Evolutionary conservation across 805 yeast genomes (phyloP), one percentile per base, ranked within the genome.

Genomic region (Candida wancherniae): DNA sequence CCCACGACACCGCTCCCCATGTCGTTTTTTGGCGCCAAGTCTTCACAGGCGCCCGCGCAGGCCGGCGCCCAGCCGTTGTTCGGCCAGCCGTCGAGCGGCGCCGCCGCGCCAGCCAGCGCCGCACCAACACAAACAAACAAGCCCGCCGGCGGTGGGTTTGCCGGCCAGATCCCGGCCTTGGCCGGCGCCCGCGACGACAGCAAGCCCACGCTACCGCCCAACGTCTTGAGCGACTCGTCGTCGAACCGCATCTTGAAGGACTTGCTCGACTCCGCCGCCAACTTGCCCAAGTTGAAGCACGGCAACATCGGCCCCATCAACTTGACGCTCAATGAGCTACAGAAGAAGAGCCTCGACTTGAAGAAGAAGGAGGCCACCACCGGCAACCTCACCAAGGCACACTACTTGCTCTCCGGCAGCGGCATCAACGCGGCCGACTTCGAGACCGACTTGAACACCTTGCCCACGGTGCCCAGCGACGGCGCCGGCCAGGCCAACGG

Each of bases 381-480:
- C 12, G 47, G 53, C 9, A 62, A 63, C 25, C 70, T 61, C 48
- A 80, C 86, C 3, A 80, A 77, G 47, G 92, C 84, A 2, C 97
- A 92, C 51, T 92, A 92, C 54, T 62, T 92, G 22, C 63, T 90
- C 25, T 95, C 96, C 5, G 84, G 88, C 1, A 81, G 90, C 49
- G 97, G 97, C 1, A 73, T 87, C 29, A 77, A 84, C 24, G 80
- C 90, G 29, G 95, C 85, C 46, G 92, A 85, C 35, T 77, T 88
- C 22, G 87, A 84, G 42, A 59, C 58, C 19, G 80, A 77, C 28
- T 57, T 80, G 35, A 66, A 69, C 33, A 40, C 36, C 36, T 51
- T 41, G 51, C 20, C 66, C 9, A 18, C 20, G 3, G 28, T 16
- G 2, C 21, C 19, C 4, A n/a, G 9, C 4, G 26, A 22, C n/a